Evolutionary conservation across 768 basidiomycete genomes (phyloP), one percentile per base, ranked within the genome.

Genomic region (Macrolepiota albuminosa): DNA sequence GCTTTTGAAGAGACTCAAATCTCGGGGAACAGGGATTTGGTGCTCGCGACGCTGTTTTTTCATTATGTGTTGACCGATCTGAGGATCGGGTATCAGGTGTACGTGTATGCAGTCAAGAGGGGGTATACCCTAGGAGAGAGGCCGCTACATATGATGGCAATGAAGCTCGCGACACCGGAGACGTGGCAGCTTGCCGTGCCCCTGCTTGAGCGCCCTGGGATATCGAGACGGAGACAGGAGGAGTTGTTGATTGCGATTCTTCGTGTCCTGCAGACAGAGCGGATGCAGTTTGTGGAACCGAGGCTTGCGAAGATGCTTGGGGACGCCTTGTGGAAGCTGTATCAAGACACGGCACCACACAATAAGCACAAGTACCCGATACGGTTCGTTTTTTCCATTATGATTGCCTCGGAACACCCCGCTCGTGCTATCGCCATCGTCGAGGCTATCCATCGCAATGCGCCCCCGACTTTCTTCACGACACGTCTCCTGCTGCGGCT

Each of bases 321-420:
- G 11, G 60, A 75, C n/a, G 67, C 67, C 6, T 66, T 85, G 40
- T 61, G 60, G 47, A 66, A 64, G 2, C 58, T 81, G 37, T 85
- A 81, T 58, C 47, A 61, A 9, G 66, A 66, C 3, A 69, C 64
- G 4, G 63, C 64, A 18, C 79, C 80, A 0, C 67, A 73, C 0
- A 39, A 40, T 7, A 58, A 63, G 8, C 59, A 68, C 61, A 80
- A 79, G 56, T 77, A 78, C 63, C 78, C 77, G n/a, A 66, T 86
- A 37, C 77, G 81, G 11, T 79, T 76, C 54, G 73, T 82, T 31
- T 69, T 84, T 58, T 66, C 66, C 33, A 67, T 78, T 57, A 65
- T 81, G 71, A 68, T 78, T 18, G 57, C 70, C 29, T 73, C 76
- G 4, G 73, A 69, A 11, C 73, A 78, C 47, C 70, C 78, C 9